A percentile compares a stretch with the other conserved stretches of the same genome.
Evolutionary conservation across 495 filamentous ascomycete genomes (phyloP).

Genomic region (Usnea hakonensis): DNA sequence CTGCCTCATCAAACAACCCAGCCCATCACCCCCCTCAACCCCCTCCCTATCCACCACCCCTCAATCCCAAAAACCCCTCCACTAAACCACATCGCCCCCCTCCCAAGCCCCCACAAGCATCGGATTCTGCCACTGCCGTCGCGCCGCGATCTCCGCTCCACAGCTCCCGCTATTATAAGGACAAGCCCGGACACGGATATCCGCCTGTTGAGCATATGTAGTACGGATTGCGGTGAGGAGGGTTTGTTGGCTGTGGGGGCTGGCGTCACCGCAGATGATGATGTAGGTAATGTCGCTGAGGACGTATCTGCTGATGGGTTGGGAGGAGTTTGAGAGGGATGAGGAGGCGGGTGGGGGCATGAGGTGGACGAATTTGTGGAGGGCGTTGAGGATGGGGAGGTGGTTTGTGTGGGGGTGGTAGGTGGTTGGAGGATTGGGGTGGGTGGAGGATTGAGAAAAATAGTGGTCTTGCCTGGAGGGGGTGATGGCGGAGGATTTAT

Average conservation of each 20-base stretch:
- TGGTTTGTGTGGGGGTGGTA: not conserved
- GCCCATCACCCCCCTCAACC: no score
- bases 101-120: not conserved
- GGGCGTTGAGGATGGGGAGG: not conserved
- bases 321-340: not conserved
- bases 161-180: no score
- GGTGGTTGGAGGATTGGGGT: not conserved
- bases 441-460: not conserved
- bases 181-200: no score
- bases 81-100: no score
- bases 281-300: not conserved
- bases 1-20: no score
- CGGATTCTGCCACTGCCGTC: not conserved
- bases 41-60: no score
- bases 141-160: not conserved
- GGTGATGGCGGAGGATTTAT: not conserved
- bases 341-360: not conserved
- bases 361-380: not conserved
- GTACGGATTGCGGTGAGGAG: not conserved
- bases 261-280: not conserved
- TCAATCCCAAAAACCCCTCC: no score
- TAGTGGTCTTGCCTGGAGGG: not conserved
- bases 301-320: not conserved
- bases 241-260: rapidly evolving
- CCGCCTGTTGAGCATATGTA: no score